Base-by-base conservation (phyloP, 768 basidiomycete genomes). In the Kwoniella heveanensis region DNA sequence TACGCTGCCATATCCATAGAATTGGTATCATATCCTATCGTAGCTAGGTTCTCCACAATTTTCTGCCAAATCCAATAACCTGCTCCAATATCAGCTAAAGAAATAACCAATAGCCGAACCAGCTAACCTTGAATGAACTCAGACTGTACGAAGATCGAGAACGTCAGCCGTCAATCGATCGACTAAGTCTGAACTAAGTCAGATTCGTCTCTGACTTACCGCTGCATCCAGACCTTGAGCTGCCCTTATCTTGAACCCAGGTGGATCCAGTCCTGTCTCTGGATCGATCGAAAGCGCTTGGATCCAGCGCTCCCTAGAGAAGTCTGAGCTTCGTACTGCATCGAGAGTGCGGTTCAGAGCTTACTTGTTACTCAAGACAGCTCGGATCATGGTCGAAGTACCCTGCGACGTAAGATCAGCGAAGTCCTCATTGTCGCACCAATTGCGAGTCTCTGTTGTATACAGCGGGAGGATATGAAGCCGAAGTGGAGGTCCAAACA, bases 1-100 rank as follows among this genome's bases (percentile, higher is more conserved):
- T 96, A 96, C 0, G 80, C 77, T 3, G 78, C 80, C 73, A 80
- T 77, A 19, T 79, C 78, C 74, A 70, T 71, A 4, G 71, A 76
- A 46, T 70, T 67, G 83, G 74, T 87, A 71, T 97, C 94, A 72
- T 97, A 98, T 73, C 89, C 89, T 21, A 97, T 85, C 1, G 88
- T 91, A 0, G 95, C 93, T 1, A 97, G 84, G 70, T 99, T 98
- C 80, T 97, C 90, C 10, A 98, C 87, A 55, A 96, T 74, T 62
- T 75, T 73, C 57, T 72, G 88, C 91, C 92, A 95, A 57, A 95
- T 87, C 94, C 93, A 98, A 77, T 93, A 99, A 0, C 94, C 92
- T 76, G 88, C 30, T 17, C 3, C 9, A 9, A 49, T 10, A 15
- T 62, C 54, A 63, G 62, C 48, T 56, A 15, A 24, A 24, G 10